phyloP scores from a whole-genome alignment of 305 asterid species.

The Coffea humblotiana region DNA sequence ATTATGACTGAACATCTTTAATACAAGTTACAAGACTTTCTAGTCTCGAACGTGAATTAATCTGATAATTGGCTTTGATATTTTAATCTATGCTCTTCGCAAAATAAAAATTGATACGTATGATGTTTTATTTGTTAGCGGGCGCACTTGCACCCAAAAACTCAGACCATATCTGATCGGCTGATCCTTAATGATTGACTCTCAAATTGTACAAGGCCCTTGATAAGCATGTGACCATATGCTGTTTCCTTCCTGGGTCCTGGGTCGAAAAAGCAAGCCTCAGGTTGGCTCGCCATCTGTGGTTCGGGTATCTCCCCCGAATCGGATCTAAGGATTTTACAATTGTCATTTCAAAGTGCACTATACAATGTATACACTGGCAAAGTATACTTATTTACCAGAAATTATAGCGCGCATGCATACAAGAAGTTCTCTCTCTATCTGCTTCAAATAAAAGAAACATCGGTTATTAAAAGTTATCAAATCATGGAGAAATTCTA shows the following conservation, averaged over 20 bases:
- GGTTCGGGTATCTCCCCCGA: not conserved
- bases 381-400: too few relatives aligned
- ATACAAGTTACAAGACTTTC: not conserved
- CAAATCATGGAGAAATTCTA: too few relatives aligned
- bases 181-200: not conserved
- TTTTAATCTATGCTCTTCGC: not conserved
- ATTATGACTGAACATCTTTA: not conserved
- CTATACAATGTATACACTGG: too few relatives aligned
- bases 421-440: too few relatives aligned
- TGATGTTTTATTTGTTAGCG: not conserved
- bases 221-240: not conserved
- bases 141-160: not conserved
- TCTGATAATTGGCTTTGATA: not conserved
- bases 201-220: not conserved
- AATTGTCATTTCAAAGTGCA: too few relatives aligned
- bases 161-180: not conserved
- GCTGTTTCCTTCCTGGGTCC: not conserved
- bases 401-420: too few relatives aligned
- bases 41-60: not conserved
- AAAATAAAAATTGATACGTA: not conserved
- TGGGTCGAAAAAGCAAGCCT: not conserved
- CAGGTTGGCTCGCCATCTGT: not conserved
- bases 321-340: too few relatives aligned
- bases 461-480: too few relatives aligned
- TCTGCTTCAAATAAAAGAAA: too few relatives aligned